Conservation (phyloP, 805 yeast genomes). For the Nakazawaea ambrosiae region DNA sequence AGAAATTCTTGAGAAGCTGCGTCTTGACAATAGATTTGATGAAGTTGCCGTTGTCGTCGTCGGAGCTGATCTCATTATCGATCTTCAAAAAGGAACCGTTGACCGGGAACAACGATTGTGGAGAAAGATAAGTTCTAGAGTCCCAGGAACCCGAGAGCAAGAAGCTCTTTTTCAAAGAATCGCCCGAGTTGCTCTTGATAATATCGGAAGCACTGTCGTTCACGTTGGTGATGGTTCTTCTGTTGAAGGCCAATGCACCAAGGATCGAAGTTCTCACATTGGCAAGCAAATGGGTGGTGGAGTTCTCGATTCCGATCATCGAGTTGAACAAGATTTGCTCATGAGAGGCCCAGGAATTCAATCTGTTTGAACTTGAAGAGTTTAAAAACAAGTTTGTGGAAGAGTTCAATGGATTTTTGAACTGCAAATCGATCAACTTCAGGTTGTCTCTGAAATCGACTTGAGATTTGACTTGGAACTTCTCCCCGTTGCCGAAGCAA, state of each 20-base stretch:
- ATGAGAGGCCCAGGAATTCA: conserved; percentile 37
- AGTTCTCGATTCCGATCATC: conserved; percentile 40
- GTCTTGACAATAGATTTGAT: conserved; percentile 28
- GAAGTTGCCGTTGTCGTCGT: conserved; percentile 21
- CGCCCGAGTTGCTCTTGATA: conserved; percentile 53
- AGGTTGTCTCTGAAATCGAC: conserved; percentile 35
- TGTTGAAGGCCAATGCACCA: conserved; percentile 52
- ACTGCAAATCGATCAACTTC: conserved; percentile 41
- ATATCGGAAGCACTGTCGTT: conserved; percentile 48
- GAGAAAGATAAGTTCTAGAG: conserved; percentile 30
- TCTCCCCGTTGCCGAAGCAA: conserved; percentile 65
- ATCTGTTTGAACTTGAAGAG: conserved; percentile 40
- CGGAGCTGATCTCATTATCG: conserved; percentile 30
- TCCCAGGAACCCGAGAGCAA: conserved; percentile 36
- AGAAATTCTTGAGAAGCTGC: conserved; percentile 30
- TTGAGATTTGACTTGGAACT: conserved; percentile 40
- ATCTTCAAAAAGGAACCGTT: conserved; percentile 35
- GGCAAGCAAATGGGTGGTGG: conserved; percentile 16
- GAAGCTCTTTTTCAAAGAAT: conserved; percentile 51
- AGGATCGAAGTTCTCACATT: conserved; percentile 21
- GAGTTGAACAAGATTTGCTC: conserved; percentile 46
- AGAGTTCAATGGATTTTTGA: conserved; percentile 35
- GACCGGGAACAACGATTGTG: conserved; percentile 34
- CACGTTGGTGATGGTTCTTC: conserved; percentile 47
- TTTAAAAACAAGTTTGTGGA: conserved; percentile 39